Base-by-base conservation (phyloP, 495 filamentous ascomycete species). In the Hyaloscypha variabilis region DNA sequence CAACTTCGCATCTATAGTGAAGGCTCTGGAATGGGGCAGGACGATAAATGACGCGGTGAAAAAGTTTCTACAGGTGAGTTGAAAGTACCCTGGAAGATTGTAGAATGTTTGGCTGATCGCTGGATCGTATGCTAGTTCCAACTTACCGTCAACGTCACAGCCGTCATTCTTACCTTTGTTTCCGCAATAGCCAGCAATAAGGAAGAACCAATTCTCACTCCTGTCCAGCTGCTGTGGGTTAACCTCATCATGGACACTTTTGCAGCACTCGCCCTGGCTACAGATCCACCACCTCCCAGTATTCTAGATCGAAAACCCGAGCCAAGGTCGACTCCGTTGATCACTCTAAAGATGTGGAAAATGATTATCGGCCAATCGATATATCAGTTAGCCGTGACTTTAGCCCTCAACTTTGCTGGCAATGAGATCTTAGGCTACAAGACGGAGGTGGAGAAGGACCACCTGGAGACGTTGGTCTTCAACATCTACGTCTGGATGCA, bases 401-500 rank as follows among this genome's bases (percentile, higher is more conserved):
- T 96, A 26, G 81, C 91, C 28, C 79, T 96, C 17, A 83, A 94
- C 76, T 96, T 94, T 75, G 88, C 83, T 28, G 92, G 93, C 5
- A 64, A 65, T 14, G 66, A 69, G 2, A 90, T 95, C 39, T 78
- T 95, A 17, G 74, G 79, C 19, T 92, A 91, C 73, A 64, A 63
- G 58, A 69, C 39, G 57, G 71, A 82, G 46, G 72, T 74, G 10
- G 67, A 78, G n/a, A 24, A 46, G 25, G 21, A 5, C 25, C 69
- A 79, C 25, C 75, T 93, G 57, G 75, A 85, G 63, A 92, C 91
- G 1, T 78, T 94, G 46, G 85, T 96, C 26, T 96, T 96, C 82
- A 97, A 96, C 78, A 92, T 90, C 1, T 96, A 94, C 69, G 91
- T 95, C 42, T 97, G 92, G 88, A 94, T 96, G 91, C 92, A 96